These are phyloP conservation scores for Neonectria neomacrospora DNA, from an alignment of 2,329 filamentous ascomycete genomes.

Conservation along the genomic window DNA sequence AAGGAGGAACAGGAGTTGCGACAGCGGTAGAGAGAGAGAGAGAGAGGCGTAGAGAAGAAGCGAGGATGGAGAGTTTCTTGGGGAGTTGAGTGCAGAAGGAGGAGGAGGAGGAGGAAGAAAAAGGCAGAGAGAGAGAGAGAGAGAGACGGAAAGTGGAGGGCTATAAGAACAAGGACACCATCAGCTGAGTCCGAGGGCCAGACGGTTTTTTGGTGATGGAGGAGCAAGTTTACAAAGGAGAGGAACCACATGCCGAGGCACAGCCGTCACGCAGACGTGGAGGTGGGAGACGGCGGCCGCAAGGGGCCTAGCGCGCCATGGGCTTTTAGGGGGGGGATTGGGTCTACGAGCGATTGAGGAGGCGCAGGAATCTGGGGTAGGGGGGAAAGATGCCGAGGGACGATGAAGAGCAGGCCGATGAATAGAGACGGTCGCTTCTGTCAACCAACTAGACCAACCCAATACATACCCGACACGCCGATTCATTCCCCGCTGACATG, in stretches of 20 bases:
- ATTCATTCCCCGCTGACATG: not conserved
- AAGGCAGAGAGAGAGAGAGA: not conserved
- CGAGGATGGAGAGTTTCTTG: not conserved
- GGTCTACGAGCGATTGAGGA: not conserved
- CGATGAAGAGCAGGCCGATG: conserved; percentile 1
- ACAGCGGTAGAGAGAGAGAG: not conserved
- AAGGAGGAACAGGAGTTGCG: not conserved
- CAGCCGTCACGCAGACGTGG: conserved; percentile 21
- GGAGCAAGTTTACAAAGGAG: conserved; percentile 3
- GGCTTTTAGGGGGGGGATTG: not conserved
- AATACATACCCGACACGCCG: not conserved
- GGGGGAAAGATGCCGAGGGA: conserved; percentile 46
- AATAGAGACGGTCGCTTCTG: not conserved
- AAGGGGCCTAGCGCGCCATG: conserved; percentile 29
- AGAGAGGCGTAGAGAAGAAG: not conserved
- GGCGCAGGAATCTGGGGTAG: conserved; percentile 39
- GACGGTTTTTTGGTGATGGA: conserved; percentile 21
- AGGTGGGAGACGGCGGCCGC: conserved; percentile 24
- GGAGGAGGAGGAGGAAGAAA: not conserved
- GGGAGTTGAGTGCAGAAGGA: not conserved
- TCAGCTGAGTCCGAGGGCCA: conserved; percentile 33
- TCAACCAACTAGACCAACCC: not conserved
- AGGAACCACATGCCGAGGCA: conserved; percentile 43
- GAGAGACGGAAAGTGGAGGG: conserved; percentile 2
- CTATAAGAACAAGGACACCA: conserved; percentile 37